These are phyloP conservation scores for Orbilia oligospora DNA, from an alignment of 2,329 filamentous ascomycete genomes.

Conservation along the genomic window DNA sequence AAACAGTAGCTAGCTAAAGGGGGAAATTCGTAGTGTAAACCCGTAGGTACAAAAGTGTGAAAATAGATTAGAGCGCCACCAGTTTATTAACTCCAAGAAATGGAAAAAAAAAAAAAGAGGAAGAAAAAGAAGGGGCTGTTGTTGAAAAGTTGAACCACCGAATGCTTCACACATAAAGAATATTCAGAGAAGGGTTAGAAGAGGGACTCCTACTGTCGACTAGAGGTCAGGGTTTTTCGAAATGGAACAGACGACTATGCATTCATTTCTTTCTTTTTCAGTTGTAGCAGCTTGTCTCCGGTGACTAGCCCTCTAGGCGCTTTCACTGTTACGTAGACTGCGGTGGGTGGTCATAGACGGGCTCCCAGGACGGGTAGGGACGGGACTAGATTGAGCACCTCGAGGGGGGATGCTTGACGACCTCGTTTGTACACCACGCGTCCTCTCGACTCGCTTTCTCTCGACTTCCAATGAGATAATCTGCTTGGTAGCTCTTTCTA, in stretches of 20 bases:
- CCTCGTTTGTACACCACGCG: slow-evolving; percentile 42
- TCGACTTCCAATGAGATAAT: slow-evolving; percentile 38
- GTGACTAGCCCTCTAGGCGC: slow-evolving; percentile 9
- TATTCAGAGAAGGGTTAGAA: neutral
- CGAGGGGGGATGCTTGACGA: slow-evolving; percentile 49
- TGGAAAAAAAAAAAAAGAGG: neutral
- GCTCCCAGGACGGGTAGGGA: slow-evolving; percentile 49
- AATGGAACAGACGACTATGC: neutral
- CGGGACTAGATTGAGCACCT: slow-evolving; percentile 49
- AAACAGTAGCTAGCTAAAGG: neutral
- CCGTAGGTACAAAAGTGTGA: neutral
- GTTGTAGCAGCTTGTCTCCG: neutral
- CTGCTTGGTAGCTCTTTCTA: slow-evolving; percentile 39
- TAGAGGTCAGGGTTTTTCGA: neutral
- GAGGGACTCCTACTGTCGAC: neutral
- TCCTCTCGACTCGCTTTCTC: slow-evolving; percentile 46
- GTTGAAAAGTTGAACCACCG: neutral
- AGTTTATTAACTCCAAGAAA: neutral
- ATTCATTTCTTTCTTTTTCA: slow-evolving; percentile 1
- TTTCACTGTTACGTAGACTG: slow-evolving; percentile 10
- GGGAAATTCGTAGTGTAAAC: neutral
- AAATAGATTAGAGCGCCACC: neutral
- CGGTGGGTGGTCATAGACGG: slow-evolving; percentile 32
- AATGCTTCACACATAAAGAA: neutral
- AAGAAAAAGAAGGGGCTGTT: neutral